A percentile compares a stretch with the other conserved stretches of the same genome.
These are phyloP conservation scores for Penicillium hesseltinei DNA, from an alignment of 2,329 filamentous ascomycete genomes.

Conservation along the genomic window DNA sequence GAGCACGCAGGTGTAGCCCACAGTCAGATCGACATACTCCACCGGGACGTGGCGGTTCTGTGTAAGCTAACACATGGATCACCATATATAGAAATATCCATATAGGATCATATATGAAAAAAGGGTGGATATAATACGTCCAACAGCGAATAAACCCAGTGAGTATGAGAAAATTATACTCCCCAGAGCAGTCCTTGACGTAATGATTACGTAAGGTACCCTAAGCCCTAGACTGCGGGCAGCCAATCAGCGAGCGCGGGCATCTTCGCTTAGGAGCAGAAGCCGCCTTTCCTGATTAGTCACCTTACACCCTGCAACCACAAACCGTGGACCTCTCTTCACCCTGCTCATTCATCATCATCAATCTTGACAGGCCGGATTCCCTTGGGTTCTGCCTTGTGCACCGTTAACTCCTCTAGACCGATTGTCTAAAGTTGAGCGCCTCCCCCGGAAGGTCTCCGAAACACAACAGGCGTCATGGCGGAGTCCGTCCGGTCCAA, in stretches of 20 bases:
- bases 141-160: neutral
- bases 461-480: conserved; percentile 50
- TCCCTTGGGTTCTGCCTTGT: conserved; percentile 39
- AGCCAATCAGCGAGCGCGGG: conserved; percentile 21
- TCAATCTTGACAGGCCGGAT: conserved; percentile 25
- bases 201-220: conserved; percentile 31
- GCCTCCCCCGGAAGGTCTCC: conserved; percentile 51
- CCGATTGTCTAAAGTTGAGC: conserved; percentile 48
- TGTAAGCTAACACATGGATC: neutral
- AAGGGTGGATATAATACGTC: neutral
- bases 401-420: conserved; percentile 25
- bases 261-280: conserved; percentile 40
- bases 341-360: conserved; percentile 30
- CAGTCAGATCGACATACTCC: conserved; percentile 5
- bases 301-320: conserved; percentile 29
- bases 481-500: conserved; percentile 51
- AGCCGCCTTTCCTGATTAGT: conserved; percentile 38
- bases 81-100: neutral
- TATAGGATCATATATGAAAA: neutral
- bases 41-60: neutral
- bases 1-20: neutral
- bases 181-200: conserved; percentile 32
- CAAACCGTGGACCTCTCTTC: conserved; percentile 34
- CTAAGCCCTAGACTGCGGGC: conserved; percentile 39
- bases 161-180: conserved; percentile 22